Base-by-base conservation (phyloP, 148 eudicot genomes). In the Rheum nobile region DNA sequence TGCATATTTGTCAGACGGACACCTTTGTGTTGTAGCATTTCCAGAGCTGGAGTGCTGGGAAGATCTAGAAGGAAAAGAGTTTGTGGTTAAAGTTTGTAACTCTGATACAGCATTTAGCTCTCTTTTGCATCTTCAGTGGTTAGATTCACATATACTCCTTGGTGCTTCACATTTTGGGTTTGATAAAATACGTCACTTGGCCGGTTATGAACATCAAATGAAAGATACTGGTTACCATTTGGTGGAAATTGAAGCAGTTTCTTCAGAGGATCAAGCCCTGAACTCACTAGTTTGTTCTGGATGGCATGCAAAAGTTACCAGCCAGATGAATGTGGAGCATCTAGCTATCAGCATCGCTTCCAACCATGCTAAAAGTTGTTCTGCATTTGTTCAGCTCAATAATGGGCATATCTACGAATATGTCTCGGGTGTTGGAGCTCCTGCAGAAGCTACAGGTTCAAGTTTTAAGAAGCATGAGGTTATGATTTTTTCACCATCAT, bases 81-180 rank as follows among this genome's bases (percentile, higher is more conserved):
- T 88, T 75, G 35, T 21, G 35, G 77, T 95, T 76, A 91, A 90
- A 79, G 78, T 85, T 82, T 80, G 82, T 19, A 67, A 32, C 55
- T 80, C 81, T 32, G 87, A 82, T 65, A 71, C 77, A 35, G 48
- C 75, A 61, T 63, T 83, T 73, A 80, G 87, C 38, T 85, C 90
- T 48, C 83, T 86, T 71, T 72, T 82, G 74, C 97, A 91, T 85
- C 96, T 95, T 75, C 77, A 82, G 68, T 95, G 97, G 97, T 79
- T 95, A 86, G 91, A 90, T 83, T 83, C 96, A 57, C 89, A 84
- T 77, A 71, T 80, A 74, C 96, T 95, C 83, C 85, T 95, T 75
- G 84, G 86, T 79, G 86, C 87, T 75, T 88, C 92, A 71, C 87
- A 82, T 79, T 75, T 81, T 82, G 87, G 86, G 75, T 80, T 81